Base-by-base conservation (phyloP, 1,139 yeast genomes). In the Suhomyces coccinellae region DNA sequence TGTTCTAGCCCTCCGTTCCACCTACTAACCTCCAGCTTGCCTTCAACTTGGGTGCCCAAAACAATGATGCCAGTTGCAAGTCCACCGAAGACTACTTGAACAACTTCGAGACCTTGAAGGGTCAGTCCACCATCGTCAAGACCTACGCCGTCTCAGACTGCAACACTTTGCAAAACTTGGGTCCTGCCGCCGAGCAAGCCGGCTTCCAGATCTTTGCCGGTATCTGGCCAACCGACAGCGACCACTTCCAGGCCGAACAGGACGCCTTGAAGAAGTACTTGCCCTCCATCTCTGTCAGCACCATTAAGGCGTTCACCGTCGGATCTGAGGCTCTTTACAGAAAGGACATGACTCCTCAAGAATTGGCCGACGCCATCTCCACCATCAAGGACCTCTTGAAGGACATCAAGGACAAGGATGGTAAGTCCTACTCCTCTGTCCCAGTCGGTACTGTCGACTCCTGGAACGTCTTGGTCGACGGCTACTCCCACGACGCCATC, bases 361-460 rank as follows among this genome's bases (percentile, higher is more conserved):
- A 78, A 44, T 79, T 87, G 62, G 91, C 95, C 45, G 66, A 64
- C 56, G 77, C 76, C 61, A 87, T 89, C 59, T 52, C 64, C 47
- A 80, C 78, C 39, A 66, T 88, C 64, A 85, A 82, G 67, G 63
- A 66, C 36, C 71, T 81, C 40, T 63, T 89, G 52, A 62, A 73
- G 38, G 75, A 63, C 54, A 82, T 90, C 65, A 73, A 76, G 52
- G 97, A 88, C 70, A 84, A 85, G 64, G 74, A 88, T 58, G 97
- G 97, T 58, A 73, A 84, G 58, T 80, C 91, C 24, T 90, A 84
- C 69, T 62, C 76, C 44, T 76, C 77, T 54, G 77, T 80, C 43
- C 90, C 83, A 52, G 96, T 91, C 54, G 98, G 98, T 53, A 83
- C 89, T 52, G 97, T 88, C 55, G 98, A 93, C 69, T 89, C 97